Conservation (phyloP, 305 asterid species). For the Nicotiana rustica region DNA sequence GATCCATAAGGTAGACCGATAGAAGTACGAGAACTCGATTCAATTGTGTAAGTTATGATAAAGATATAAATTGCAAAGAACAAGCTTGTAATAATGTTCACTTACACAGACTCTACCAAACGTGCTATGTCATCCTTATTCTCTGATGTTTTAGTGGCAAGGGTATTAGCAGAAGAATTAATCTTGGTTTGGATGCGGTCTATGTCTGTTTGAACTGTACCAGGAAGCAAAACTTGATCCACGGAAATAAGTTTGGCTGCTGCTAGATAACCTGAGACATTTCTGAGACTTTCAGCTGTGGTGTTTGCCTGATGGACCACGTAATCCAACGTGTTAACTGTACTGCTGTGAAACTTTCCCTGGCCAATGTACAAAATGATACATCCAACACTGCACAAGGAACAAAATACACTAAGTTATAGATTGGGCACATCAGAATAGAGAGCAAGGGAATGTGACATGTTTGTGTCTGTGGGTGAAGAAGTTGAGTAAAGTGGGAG, state of each 20-base stretch:
- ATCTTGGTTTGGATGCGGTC: conserved; percentile 72
- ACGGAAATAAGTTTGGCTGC: conserved; percentile 75
- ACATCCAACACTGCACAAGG: conserved; percentile 76
- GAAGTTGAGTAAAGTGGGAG: background rate
- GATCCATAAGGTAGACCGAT: background rate
- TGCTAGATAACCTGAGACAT: conserved; percentile 70
- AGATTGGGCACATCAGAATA: background rate
- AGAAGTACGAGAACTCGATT: background rate
- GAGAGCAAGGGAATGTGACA: conserved; percentile 13
- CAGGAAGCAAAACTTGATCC: conserved; percentile 69
- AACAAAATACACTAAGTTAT: conserved; percentile 35
- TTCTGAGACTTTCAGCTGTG: conserved; percentile 58
- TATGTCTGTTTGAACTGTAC: conserved; percentile 70
- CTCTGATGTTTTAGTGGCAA: conserved; percentile 61
- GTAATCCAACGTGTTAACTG: conserved; percentile 54
- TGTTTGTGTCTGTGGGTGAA: background rate
- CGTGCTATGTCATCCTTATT: conserved; percentile 67
- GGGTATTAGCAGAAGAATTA: conserved; percentile 75
- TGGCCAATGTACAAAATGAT: conserved; percentile 69
- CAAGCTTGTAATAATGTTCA: background rate
- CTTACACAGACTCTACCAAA: conserved; percentile 69
- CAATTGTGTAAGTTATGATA: background rate
- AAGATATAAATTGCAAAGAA: conserved; percentile 9
- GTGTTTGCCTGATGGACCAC: conserved; percentile 67
- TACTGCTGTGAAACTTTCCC: conserved; percentile 61